Percentiles rank a stretch among this genome's conserved stretches.
These are phyloP conservation scores for Telfairia occidentalis DNA, from an alignment of 331 rosid genomes.

Conservation along the genomic window DNA sequence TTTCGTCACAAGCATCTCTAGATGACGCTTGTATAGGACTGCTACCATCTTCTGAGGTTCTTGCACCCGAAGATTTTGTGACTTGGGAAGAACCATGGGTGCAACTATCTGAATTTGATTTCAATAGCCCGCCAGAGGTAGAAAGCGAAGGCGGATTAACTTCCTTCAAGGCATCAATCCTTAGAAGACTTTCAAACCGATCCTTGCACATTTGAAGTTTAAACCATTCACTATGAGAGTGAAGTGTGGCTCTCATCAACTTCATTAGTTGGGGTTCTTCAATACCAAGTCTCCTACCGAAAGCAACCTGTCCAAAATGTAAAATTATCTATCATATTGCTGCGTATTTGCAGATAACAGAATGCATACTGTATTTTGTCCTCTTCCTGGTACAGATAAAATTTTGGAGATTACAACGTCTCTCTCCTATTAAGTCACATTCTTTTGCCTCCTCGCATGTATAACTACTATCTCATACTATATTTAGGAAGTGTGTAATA, in stretches of 20 bases:
- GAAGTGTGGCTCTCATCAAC: conserved; percentile 67
- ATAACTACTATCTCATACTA: not conserved
- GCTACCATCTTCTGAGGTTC: conserved; percentile 75
- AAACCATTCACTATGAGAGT: conserved; percentile 88
- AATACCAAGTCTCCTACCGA: conserved; percentile 82
- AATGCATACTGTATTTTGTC: not conserved
- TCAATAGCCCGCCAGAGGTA: conserved; percentile 33
- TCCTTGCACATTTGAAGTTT: conserved; percentile 98
- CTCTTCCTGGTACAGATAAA: not conserved
- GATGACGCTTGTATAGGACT: conserved; percentile 84
- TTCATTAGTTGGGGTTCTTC: conserved; percentile 97
- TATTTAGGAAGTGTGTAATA: not conserved
- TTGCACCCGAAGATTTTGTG: conserved; percentile 55
- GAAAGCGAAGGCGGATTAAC: conserved; percentile 39
- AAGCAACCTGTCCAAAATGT: conserved; percentile 49
- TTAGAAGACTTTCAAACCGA: conserved; percentile 69
- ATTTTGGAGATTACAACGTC: not conserved
- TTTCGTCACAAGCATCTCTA: conserved; percentile 67
- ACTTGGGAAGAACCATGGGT: conserved; percentile 77
- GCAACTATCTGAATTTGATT: conserved; percentile 67
- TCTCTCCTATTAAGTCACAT: not conserved
- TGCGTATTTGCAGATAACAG: not conserved
- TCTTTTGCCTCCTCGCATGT: not conserved
- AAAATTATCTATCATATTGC: not conserved
- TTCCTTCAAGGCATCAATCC: conserved; percentile 79